Base-by-base conservation (phyloP, 2,329 filamentous ascomycete species). In the Arthrobotrys sinensis region DNA sequence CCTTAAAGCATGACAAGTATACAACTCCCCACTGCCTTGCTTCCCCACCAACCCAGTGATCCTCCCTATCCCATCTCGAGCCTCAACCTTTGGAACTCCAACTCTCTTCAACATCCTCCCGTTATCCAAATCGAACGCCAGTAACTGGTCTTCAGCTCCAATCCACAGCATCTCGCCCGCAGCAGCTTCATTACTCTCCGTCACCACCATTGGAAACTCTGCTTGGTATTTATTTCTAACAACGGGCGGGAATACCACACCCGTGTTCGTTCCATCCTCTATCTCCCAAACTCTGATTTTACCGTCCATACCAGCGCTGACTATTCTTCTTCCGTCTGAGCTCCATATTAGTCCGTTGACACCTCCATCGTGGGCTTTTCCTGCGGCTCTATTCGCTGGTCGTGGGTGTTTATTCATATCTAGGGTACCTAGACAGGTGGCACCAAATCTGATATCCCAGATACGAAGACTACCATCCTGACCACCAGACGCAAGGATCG, bases 301-400 rank as follows among this genome's bases (percentile, higher is more conserved):
- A 60, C 92, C 88, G 83, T 98, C 96, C 73, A 96, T 92, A 0
- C 94, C 94, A 1, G 92, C 89, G 0, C 92, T 93, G 11, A 97
- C 87, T 16, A 98, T 87, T 82, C 92, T 91, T 12, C 86, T 87
- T 0, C 93, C 93, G 82, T 93, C 91, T 76, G 93, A 90, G 0
- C 92, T 94, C 93, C 94, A 98, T 0, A 90, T 87, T 6, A 97
- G 86, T 0, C 92, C 93, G 79, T 97, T 97, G 1, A 96, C 93
- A 0, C 93, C 89, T 2, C 92, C 94, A 10, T 88, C 88, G 82
- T 98, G 95, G 0, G 95, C 93, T 87, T 84, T 48, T 85, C 86
- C 68, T 83, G 83, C n/a, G 82, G 55, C 24, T 85, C 86, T 85
- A 21, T 79, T 81, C 21, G 12, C 85, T 84, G 43, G 86, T 85